Base-by-base conservation (phyloP, 1,284 basidiomycete species). In the Ustilago cynodontis region DNA sequence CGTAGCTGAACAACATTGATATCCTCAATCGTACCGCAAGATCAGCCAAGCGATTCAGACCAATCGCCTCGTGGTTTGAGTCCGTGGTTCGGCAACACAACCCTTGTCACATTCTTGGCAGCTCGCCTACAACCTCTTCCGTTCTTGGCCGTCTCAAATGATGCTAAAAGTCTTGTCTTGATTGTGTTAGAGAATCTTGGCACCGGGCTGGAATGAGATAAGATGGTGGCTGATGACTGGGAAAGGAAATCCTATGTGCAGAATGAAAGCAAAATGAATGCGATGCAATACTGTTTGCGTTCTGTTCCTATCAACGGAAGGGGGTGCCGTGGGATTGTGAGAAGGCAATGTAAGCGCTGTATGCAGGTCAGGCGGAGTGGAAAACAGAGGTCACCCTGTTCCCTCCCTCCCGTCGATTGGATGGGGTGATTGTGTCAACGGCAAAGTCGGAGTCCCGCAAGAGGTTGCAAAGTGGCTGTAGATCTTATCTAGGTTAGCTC, bases 331-430 rank as follows among this genome's bases (percentile, higher is more conserved):
- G 58, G 28, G 37, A 49, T 28, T n/a, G 47, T 14, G 16, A 24
- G 35, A 11, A n/a, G 18, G 4, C 41, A 28, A 57, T 57, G 55
- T 39, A 57, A 24, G 14, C 5, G 11, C 31, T 33, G 6, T 6
- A 54, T 50, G 59, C 35, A 52, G 26, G 20, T 59, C n/a, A 47
- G 13, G 47, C 58, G 58, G 58, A 60, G 49, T 33, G 58, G 22
- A 6, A 51, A 50, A 8, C 41, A 9, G 31, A 8, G n/a, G n/a
- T n/a, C 13, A 49, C 47, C 24, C 47, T 49, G 26, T 28, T n/a
- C 22, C 47, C 47, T 49, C 47, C 45, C 20, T n/a, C 47, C 28
- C 47, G 28, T 49, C 24, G 13, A 16, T 16, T 49, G 22, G n/a
- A n/a, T 29, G 24, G 22, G 6, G 31, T 13, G 11, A 45, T 45